These are phyloP conservation scores for Inga laurina DNA, from an alignment of 306 rosid species.

Conservation along the genomic window DNA sequence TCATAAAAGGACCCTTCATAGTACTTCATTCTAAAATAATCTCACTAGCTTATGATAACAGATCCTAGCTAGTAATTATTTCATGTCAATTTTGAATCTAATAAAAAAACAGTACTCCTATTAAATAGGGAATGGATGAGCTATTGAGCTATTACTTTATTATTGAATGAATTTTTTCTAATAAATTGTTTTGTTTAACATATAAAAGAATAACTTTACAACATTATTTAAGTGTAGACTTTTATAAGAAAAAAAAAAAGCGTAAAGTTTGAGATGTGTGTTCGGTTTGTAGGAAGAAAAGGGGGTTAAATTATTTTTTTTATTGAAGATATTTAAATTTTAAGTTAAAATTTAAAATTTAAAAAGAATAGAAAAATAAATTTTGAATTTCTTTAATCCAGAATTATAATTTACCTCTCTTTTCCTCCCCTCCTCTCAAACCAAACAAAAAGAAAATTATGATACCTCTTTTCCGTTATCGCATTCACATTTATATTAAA, in stretches of 20 bases:
- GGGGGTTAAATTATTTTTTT: no score
- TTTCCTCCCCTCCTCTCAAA: no score
- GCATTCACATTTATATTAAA: background rate
- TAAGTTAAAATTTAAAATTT: no score
- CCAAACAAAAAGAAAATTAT: background rate
- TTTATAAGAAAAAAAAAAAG: no score
- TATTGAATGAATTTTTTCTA: background rate
- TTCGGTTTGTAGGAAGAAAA: no score
- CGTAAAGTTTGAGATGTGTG: background rate
- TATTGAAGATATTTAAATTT: no score
- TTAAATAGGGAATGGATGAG: background rate
- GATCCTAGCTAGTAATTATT: background rate
- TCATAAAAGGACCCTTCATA: background rate
- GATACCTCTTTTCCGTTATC: background rate
- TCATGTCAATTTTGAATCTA: background rate
- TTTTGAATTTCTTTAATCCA: no score
- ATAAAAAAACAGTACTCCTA: no score
- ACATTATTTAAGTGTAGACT: no score
- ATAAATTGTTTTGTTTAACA: no score
- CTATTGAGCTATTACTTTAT: background rate
- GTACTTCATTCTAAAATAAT: background rate
- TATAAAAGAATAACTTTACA: background rate
- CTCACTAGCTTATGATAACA: background rate
- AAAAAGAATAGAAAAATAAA: no score
- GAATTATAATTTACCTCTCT: no score